A percentile compares a stretch with the other conserved stretches of the same genome.
Evolutionary conservation across 225 moss, liverwort and hornwort species (phyloP).

Genomic region (Marchantia polymorpha): DNA sequence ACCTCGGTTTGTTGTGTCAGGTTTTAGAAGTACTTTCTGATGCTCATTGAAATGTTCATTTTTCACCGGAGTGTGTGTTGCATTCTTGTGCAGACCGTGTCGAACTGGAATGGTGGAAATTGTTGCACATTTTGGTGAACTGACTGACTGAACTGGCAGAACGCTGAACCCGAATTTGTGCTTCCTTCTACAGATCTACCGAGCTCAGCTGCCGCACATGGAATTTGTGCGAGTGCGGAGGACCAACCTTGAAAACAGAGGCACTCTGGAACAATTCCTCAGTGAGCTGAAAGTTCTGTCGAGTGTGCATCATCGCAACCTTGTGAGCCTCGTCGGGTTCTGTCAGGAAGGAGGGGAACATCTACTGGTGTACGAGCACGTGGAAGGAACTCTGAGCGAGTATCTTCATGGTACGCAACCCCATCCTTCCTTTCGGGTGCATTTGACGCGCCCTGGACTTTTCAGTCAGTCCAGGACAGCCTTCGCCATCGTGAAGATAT

Average conservation of each 20-base stretch:
- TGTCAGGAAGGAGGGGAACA: conserved; percentile 16
- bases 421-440: no score
- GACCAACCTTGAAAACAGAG: neutral
- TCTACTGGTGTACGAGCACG: conserved; percentile 14
- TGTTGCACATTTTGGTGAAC: neutral
- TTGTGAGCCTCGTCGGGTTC: neutral
- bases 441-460: no score
- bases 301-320: conserved; percentile 5
- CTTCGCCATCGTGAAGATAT: no score
- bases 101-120: neutral
- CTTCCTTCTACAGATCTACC: conserved; percentile 1
- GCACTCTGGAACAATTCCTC: conserved; percentile 6
- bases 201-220: neutral
- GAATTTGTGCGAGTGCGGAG: conserved; percentile 7
- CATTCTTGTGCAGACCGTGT: neutral
- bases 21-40: neutral
- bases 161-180: neutral
- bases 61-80: neutral
- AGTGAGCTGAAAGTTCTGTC: neutral
- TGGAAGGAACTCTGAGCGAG: conserved; percentile 13
- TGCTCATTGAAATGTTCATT: neutral
- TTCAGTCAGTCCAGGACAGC: no score
- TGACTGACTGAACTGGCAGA: neutral
- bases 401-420: conserved; percentile 1
- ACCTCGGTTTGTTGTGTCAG: neutral